Percentiles rank a stretch among this genome's conserved stretches.
phyloP scores from a whole-genome alignment of 1,284 basidiomycete species.

The Mycena citricolor region DNA sequence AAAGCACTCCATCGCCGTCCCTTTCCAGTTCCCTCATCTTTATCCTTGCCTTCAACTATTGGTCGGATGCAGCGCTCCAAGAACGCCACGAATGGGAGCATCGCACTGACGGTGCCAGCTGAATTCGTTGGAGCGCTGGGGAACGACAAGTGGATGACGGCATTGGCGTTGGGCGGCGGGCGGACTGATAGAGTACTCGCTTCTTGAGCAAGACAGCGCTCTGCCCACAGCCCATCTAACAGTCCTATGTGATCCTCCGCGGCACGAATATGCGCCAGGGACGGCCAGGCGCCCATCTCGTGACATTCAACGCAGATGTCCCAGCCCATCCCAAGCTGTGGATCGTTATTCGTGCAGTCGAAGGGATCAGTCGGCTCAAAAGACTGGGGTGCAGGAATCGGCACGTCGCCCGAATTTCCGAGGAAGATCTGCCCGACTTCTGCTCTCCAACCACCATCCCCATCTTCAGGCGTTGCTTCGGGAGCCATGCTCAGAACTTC shows the following conservation, averaged over 20 bases:
- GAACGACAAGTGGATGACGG: slow-evolving; percentile 73
- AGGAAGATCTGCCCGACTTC: slow-evolving; percentile 66
- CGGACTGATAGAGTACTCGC: slow-evolving; percentile 44
- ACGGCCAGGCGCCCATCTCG: slow-evolving; percentile 72
- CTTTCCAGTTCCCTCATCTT: no score
- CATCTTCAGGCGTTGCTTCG: slow-evolving; percentile 17
- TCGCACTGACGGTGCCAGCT: slow-evolving; percentile 45
- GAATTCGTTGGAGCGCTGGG: slow-evolving; percentile 61
- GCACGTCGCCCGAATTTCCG: slow-evolving; percentile 80
- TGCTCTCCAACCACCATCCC: slow-evolving; percentile 50
- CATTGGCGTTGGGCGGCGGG: slow-evolving; percentile 66
- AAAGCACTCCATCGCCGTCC: slow-evolving; percentile 20
- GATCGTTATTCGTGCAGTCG: slow-evolving; percentile 58
- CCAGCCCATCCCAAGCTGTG: slow-evolving; percentile 60
- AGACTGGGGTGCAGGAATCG: slow-evolving; percentile 39
- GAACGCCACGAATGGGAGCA: slow-evolving; percentile 61
- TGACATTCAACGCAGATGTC: slow-evolving; percentile 87
- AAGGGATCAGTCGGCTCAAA: slow-evolving; percentile 42
- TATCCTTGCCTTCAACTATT: no score
- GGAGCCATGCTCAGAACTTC: slow-evolving; percentile 65
- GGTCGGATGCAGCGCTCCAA: slow-evolving; percentile 60
- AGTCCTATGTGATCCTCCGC: slow-evolving; percentile 70
- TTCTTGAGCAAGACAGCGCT: slow-evolving; percentile 33
- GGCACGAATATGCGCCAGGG: slow-evolving; percentile 56
- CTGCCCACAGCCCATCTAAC: slow-evolving; percentile 63